These are phyloP conservation scores for Saprolegnia parasitica DNA, from an alignment of 352 stramenopile genomes.

Conservation along the genomic window DNA sequence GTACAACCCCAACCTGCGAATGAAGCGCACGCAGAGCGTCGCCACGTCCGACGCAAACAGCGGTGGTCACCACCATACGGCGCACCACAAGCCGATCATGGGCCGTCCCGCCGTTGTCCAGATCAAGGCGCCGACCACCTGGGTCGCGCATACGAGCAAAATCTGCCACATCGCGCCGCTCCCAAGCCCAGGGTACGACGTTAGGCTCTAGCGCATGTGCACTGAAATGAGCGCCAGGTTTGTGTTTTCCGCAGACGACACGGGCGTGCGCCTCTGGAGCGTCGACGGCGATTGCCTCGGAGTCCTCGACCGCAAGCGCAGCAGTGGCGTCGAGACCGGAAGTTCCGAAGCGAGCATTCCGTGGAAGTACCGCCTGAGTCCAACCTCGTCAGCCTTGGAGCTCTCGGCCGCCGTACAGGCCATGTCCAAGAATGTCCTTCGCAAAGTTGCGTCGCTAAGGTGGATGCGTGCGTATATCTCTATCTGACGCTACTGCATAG, in stretches of 20 bases:
- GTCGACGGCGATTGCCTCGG: slow-evolving; percentile 38
- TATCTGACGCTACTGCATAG: not conserved
- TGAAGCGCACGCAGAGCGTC: not conserved
- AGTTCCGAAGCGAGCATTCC: not conserved
- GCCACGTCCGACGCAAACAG: not conserved
- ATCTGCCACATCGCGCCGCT: slow-evolving; percentile 41
- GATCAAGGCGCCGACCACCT: slow-evolving; percentile 36
- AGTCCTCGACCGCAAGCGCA: slow-evolving; percentile 35
- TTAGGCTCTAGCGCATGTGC: not conserved
- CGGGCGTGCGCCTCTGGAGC: slow-evolving; percentile 52
- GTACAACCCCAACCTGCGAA: slow-evolving; percentile 26
- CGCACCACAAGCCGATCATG: slow-evolving; percentile 4
- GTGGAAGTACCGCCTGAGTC: slow-evolving; percentile 22
- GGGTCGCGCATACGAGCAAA: slow-evolving; percentile 40
- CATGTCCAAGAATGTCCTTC: slow-evolving; percentile 6
- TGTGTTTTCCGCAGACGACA: slow-evolving; percentile 46
- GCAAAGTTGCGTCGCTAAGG: not conserved
- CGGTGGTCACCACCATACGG: not conserved
- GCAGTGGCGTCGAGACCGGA: not conserved
- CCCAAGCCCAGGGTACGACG: slow-evolving; percentile 32
- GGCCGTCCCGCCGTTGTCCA: not conserved
- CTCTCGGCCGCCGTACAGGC: slow-evolving; percentile 15
- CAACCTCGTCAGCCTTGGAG: slow-evolving; percentile 1
- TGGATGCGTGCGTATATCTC: not conserved
- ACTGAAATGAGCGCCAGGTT: slow-evolving; percentile 32